phyloP scores from a whole-genome alignment of 1,284 basidiomycete genomes.

The Boletus sp. region DNA sequence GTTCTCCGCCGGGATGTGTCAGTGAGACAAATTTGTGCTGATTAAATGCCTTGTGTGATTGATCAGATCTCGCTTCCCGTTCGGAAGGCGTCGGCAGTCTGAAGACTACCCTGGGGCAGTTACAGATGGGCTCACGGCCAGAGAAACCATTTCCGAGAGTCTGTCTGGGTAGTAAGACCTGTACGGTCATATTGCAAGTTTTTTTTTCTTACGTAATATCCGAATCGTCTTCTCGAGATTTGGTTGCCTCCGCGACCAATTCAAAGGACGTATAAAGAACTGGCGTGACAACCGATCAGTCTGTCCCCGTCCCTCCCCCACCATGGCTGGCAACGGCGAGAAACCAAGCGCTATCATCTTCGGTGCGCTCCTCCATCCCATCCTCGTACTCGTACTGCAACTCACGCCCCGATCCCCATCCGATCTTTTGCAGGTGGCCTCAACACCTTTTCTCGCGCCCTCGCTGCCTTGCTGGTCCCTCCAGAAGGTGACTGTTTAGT shows the following conservation, averaged over 20 bases:
- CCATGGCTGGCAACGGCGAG: conserved; percentile 23
- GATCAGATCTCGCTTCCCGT: not conserved
- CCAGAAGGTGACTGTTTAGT: conserved; percentile 64
- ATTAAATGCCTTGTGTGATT: conserved; percentile 9
- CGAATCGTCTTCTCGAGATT: conserved; percentile 18
- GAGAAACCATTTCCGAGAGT: too few relatives aligned
- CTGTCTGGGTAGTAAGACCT: too few relatives aligned
- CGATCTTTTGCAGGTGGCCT: conserved; percentile 55
- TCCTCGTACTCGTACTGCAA: not conserved
- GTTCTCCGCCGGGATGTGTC: conserved; percentile 2
- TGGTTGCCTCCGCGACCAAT: conserved; percentile 36
- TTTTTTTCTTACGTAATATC: conserved; percentile 18
- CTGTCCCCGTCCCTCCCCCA: conserved; percentile 8
- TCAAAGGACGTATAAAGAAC: conserved; percentile 27
- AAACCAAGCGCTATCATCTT: conserved; percentile 79
- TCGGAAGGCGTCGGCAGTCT: not conserved
- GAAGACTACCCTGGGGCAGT: too few relatives aligned
- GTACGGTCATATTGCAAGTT: not conserved
- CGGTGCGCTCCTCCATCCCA: conserved; percentile 47
- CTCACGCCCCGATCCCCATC: not conserved
- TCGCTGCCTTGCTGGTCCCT: conserved; percentile 62
- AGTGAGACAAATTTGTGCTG: conserved; percentile 9
- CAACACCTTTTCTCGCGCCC: conserved; percentile 68
- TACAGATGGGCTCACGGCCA: too few relatives aligned
- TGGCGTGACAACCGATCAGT: conserved; percentile 25